These are phyloP conservation scores for Flaveria linearis DNA, from an alignment of 129 eudicot genomes.

Conservation along the genomic window DNA sequence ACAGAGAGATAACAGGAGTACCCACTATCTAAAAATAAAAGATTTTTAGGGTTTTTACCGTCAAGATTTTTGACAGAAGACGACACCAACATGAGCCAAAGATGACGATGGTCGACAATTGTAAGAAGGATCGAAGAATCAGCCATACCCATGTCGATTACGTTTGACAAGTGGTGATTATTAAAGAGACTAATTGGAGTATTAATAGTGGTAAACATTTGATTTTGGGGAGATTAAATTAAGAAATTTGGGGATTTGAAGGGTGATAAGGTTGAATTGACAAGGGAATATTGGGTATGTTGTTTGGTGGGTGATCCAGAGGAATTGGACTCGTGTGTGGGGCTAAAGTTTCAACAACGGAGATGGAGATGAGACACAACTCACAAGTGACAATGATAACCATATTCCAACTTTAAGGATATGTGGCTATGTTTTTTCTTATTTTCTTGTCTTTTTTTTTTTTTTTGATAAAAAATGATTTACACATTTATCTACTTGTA, in stretches of 20 bases:
- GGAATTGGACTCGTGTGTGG: slow-evolving; percentile 30
- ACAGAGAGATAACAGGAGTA: slow-evolving; percentile 20
- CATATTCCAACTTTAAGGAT: slow-evolving; percentile 42
- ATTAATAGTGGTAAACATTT: slow-evolving; percentile 26
- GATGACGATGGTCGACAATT: slow-evolving; percentile 40
- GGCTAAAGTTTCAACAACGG: slow-evolving; percentile 16
- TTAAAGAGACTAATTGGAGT: slow-evolving; percentile 16
- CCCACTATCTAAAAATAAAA: slow-evolving; percentile 22
- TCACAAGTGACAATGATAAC: slow-evolving; percentile 1
- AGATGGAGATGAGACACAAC: slow-evolving; percentile 27
- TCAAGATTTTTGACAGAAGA: slow-evolving; percentile 41
- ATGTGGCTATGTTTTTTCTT: slow-evolving; percentile 38
- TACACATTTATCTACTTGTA: too few species aligned
- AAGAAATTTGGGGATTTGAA: slow-evolving; percentile 12
- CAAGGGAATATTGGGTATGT: slow-evolving; percentile 34
- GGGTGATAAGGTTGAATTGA: slow-evolving; percentile 28
- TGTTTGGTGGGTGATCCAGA: slow-evolving; percentile 25
- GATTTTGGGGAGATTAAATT: slow-evolving; percentile 17
- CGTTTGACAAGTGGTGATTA: slow-evolving; percentile 38
- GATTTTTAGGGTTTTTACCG: slow-evolving; percentile 39
- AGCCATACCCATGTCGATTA: slow-evolving; percentile 24
- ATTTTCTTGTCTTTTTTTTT: too few species aligned
- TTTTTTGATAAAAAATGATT: too few species aligned
- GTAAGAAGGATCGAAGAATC: slow-evolving; percentile 39
- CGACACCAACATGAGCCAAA: slow-evolving; percentile 51